Evolutionary conservation across 768 basidiomycete species (phyloP).

Genomic region (Trametes cingulata): DNA sequence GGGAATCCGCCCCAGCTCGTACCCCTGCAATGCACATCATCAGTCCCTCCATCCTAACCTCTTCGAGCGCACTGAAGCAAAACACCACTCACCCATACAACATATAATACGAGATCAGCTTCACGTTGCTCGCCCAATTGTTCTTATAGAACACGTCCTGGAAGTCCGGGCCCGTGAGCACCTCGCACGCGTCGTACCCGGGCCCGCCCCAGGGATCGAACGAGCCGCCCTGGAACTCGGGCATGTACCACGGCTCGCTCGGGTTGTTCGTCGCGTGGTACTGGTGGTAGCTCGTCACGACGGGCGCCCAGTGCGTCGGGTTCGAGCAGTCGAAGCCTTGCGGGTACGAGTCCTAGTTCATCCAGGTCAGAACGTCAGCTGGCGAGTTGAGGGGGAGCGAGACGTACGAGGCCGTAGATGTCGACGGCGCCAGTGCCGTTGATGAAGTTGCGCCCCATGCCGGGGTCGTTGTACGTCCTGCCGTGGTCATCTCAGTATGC

Average conservation of each 20-base stretch:
- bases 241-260: constrained; percentile 67
- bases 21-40: constrained; percentile 49
- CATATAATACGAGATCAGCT: constrained; percentile 86
- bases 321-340: constrained; percentile 82
- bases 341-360: constrained; percentile 64
- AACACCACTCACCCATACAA: constrained; percentile 57
- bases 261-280: constrained; percentile 58
- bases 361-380: not conserved
- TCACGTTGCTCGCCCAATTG: constrained; percentile 80
- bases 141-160: constrained; percentile 78
- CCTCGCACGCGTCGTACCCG: constrained; percentile 64
- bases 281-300: constrained; percentile 61
- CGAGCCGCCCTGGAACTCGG: constrained; percentile 58
- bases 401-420: constrained; percentile 31
- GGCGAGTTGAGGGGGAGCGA: not conserved
- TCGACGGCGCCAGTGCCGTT: constrained; percentile 35
- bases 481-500: not conserved
- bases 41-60: not conserved
- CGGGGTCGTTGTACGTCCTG: constrained; percentile 34
- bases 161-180: constrained; percentile 72
- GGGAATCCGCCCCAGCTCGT: constrained; percentile 86
- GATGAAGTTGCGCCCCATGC: constrained; percentile 28
- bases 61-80: not conserved
- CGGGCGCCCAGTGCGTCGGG: constrained; percentile 62
- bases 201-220: constrained; percentile 86